These are phyloP conservation scores for Trichoderma sp. DNA, from an alignment of 2,329 filamentous ascomycete species.

Conservation along the genomic window DNA sequence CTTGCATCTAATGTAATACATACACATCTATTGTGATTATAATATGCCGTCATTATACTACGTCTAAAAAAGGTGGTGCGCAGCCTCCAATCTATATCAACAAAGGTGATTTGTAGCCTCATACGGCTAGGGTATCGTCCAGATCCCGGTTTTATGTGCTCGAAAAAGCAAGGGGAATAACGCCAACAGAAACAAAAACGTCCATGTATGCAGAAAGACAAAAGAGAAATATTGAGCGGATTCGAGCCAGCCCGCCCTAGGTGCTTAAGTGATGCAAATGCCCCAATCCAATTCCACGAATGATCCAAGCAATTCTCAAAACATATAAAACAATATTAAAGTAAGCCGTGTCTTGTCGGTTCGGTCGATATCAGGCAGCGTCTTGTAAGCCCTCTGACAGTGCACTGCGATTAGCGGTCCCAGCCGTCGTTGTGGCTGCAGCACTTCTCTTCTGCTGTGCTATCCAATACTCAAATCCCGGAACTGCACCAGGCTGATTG, in stretches of 20 bases:
- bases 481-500: slow-evolving; percentile 74
- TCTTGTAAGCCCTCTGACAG: slow-evolving; percentile 58
- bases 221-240: not conserved
- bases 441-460: slow-evolving; percentile 53
- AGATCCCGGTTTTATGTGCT: slow-evolving; percentile 15
- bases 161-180: slow-evolving; percentile 8
- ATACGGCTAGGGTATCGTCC: slow-evolving; percentile 30
- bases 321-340: slow-evolving; percentile 8
- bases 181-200: slow-evolving; percentile 1
- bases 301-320: not conserved
- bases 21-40: slow-evolving; percentile 11
- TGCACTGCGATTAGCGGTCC: slow-evolving; percentile 60
- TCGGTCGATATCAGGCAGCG: slow-evolving; percentile 19
- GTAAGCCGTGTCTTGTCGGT: not conserved
- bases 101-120: slow-evolving; percentile 26
- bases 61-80: slow-evolving; percentile 10
- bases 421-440: slow-evolving; percentile 59
- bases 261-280: not conserved
- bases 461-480: slow-evolving; percentile 65
- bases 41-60: slow-evolving; percentile 12
- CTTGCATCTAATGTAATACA: not conserved
- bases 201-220: slow-evolving; percentile 12
- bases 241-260: not conserved
- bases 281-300: not conserved
- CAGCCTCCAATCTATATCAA: slow-evolving; percentile 22